Evolutionary conservation across 495 filamentous ascomycete species (phyloP), one percentile per base, ranked within the genome.

Genomic region (Diplogelasinospora grovesii): DNA sequence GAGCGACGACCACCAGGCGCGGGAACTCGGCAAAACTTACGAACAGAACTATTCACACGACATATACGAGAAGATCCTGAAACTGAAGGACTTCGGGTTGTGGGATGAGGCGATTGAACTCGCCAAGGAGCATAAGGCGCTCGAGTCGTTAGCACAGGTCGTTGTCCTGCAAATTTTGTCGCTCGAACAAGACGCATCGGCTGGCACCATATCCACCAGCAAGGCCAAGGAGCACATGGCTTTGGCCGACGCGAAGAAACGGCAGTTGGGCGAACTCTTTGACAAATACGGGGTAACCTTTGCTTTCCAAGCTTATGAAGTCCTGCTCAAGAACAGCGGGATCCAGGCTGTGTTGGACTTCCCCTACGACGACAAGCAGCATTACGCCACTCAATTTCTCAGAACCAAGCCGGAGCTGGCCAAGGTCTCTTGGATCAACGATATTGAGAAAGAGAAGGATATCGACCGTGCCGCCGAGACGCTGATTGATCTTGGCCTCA

Each of bases 401-500:
- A 77, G 83, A 22, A 75, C 70, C 20, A 71, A 80, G 47, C 74
- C 77, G 8, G 63, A 77, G 46, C 81, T 85, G 31, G 77, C 79
- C 26, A 85, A 84, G 50, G 60, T 96, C n/a, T 73, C 81, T 26
- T 98, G 92, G 92, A 90, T 98, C 61, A 90, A 97, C 60, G 89
- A 95, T 52, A 77, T 95, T 14, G 63, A 75, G 36, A 69, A 75
- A 15, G 81, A 87, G 54, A 69, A 79, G 39, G 75, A 92, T 37
- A 90, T 84, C 47, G 65, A 73, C 22, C 69, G 69, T 41, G 89
- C 90, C 10, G 79, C 79, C 8, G 60, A 75, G 21, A 79, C 73
- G 1, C 71, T 98, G 20, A 61, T 82, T 20, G 60, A 73, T 8
- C 62, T 85, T 4, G 88, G 84, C 8, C 60, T 78, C 23, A 63